phyloP scores from a whole-genome alignment of 1,284 basidiomycete species.

The Agroathelia rolfsii region DNA sequence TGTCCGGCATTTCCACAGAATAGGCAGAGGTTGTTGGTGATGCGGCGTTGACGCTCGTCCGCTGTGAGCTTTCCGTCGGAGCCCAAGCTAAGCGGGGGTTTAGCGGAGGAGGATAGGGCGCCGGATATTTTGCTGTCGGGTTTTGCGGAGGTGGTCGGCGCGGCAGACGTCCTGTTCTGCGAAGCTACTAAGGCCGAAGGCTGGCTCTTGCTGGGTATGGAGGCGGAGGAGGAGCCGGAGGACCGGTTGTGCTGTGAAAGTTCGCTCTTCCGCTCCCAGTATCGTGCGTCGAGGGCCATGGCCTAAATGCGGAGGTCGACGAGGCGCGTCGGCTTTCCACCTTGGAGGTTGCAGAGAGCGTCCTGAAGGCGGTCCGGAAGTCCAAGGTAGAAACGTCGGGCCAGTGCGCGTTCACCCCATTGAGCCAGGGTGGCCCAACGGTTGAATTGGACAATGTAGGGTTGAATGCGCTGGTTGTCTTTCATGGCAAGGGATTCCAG shows the following conservation, averaged over 20 bases:
- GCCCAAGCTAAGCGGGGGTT: no score
- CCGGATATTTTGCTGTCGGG: no score
- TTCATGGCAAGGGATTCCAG: slow-evolving; percentile 5
- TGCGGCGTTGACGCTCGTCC: slow-evolving; percentile 7
- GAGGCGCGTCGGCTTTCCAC: neutral
- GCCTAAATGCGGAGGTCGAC: no score
- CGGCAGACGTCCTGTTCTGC: no score
- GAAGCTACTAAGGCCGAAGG: no score
- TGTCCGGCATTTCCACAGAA: slow-evolving; percentile 12
- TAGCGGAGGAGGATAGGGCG: no score
- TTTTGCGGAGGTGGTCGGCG: no score
- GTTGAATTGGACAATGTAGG: slow-evolving; percentile 5
- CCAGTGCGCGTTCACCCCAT: slow-evolving; percentile 6
- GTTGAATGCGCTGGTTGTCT: neutral
- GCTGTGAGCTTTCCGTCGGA: slow-evolving; percentile 4
- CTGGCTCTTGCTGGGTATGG: neutral
- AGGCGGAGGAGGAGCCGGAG: neutral
- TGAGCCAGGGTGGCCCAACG: neutral
- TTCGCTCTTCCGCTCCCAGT: slow-evolving; percentile 1
- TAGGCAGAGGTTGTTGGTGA: slow-evolving; percentile 13
- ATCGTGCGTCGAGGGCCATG: no score
- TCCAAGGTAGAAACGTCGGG: slow-evolving; percentile 7
- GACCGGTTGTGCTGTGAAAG: no score
- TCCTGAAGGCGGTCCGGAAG: slow-evolving; percentile 9
- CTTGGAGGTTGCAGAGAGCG: neutral